These are phyloP conservation scores for Fusarium miscanthi DNA, from an alignment of 2,329 filamentous ascomycete genomes.

Conservation along the genomic window DNA sequence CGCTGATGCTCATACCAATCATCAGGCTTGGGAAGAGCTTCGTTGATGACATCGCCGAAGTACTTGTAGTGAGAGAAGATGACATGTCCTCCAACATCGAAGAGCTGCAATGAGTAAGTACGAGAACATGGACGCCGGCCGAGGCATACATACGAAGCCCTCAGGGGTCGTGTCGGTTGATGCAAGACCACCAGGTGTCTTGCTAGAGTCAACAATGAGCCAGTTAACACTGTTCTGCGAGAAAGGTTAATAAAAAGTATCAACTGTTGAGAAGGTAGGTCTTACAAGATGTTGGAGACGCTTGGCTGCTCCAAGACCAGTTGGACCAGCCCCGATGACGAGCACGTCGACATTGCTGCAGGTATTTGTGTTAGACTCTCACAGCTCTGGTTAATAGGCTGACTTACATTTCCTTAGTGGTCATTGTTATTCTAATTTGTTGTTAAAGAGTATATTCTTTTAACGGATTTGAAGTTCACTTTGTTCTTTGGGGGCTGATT, in stretches of 20 bases:
- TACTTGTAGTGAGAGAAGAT: conserved; percentile 99
- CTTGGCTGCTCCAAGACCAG: conserved; percentile 97
- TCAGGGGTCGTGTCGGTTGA: conserved; percentile 95
- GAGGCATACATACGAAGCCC: conserved; percentile 80
- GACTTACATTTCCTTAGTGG: not conserved
- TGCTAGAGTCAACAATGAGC: conserved; percentile 92
- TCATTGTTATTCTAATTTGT: not conserved
- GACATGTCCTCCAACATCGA: conserved; percentile 97
- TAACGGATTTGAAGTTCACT: too few relatives aligned
- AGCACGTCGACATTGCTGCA: conserved; percentile 85
- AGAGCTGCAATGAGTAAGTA: conserved; percentile 70
- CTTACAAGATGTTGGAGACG: conserved; percentile 93
- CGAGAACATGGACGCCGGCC: conserved; percentile 47
- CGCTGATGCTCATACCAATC: conserved; percentile 99
- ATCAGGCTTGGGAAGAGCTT: conserved; percentile 90
- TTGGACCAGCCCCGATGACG: conserved; percentile 96
- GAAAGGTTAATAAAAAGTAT: conserved; percentile 34
- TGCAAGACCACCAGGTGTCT: conserved; percentile 93
- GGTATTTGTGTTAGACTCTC: too few relatives aligned
- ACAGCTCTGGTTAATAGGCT: accelerated
- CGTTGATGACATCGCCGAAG: conserved; percentile 98
- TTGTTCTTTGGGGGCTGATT: too few relatives aligned
- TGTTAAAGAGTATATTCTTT: too few relatives aligned
- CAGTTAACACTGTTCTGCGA: conserved; percentile 87
- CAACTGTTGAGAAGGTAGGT: conserved; percentile 37